A percentile compares a stretch with the other conserved stretches of the same genome.
These are phyloP conservation scores for Fusarium sarcochroum DNA, from an alignment of 2,329 filamentous ascomycete genomes.

Conservation along the genomic window DNA sequence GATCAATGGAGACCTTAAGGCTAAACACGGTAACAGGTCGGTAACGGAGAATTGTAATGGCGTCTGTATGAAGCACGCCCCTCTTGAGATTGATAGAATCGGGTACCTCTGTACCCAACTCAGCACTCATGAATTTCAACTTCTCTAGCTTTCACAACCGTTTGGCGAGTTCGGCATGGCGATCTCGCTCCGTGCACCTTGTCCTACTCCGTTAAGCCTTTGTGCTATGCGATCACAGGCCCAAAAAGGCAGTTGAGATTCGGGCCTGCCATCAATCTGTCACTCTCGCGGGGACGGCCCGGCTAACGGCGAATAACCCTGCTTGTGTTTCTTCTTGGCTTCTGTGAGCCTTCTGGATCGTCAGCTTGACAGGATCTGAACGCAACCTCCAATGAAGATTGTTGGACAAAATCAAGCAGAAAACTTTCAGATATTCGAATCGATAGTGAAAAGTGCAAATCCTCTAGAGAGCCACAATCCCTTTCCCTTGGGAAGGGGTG, in stretches of 20 bases:
- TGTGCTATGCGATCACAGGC: conserved; percentile 29
- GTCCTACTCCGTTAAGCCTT: conserved; percentile 32
- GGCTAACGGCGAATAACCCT: conserved; percentile 27
- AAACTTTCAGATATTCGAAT: neutral
- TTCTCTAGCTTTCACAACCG: conserved; percentile 1
- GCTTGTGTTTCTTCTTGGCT: conserved; percentile 33
- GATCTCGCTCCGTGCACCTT: conserved; percentile 27
- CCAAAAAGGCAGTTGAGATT: conserved; percentile 13
- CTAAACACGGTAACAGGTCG: conserved; percentile 11
- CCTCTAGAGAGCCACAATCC: conserved; percentile 12
- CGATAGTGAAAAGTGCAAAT: neutral
- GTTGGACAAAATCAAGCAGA: neutral
- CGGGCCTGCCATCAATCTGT: conserved; percentile 26
- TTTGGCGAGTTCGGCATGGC: conserved; percentile 25
- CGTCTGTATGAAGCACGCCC: conserved; percentile 17
- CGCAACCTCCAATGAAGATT: neutral
- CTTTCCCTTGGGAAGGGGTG: conserved; percentile 14
- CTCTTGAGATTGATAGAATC: conserved; percentile 23
- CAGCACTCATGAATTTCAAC: conserved; percentile 8
- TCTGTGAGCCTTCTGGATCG: conserved; percentile 22
- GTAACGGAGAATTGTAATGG: conserved; percentile 13
- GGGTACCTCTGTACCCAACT: conserved; percentile 31
- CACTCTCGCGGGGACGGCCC: conserved; percentile 17
- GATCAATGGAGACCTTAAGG: conserved; percentile 39
- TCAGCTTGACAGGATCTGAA: conserved; percentile 6